Evolutionary conservation across 129 eudicot species (phyloP), one percentile per base, ranked within the genome.

Genomic region (Logfia minima): DNA sequence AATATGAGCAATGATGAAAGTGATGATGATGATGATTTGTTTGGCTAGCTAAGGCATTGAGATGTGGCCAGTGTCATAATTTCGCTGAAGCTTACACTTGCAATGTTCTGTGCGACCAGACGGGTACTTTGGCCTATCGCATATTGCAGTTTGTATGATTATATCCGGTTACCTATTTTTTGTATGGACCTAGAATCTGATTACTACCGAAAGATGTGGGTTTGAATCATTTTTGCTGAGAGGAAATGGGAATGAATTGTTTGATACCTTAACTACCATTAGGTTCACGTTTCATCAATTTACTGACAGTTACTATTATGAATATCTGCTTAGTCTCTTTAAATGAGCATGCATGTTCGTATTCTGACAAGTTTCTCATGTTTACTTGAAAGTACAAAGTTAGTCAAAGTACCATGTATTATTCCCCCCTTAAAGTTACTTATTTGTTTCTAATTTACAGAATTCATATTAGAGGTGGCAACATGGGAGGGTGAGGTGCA

Each of bases 1-100:
- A 82, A 74, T 45, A 43, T 45, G 3, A 70, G 65, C 43, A 77
- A 82, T 75, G 83, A 86, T 79, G 96, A 87, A 13, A 81, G 84
- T 68, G 97, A 90, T 70, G 98, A 90, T 70, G 98, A 90, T 77
- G 98, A 90, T 77, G 98, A 93, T 87, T 81, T 93, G 65, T 93
- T 93, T 77, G 98, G 98, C 53, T 90, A 90, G 87, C 65, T 64
- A 65, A 76, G 45, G 55, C 41, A 48, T 48, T 48, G 56, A 79
- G 43, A 19, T 39, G 59, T 68, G 66, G 65, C 35, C 24, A 56
- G 35, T 41, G 68, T 48, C 63, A 66, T 76, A 22, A 21, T 74
- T 55, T 52, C 51, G 76, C 61, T 62, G 73, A 75, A 63, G 70
- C 77, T 68, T 22, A 41, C 29, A 18, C 22, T 52, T 75, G 74